These are phyloP conservation scores for Brassica cretica DNA, from an alignment of 345 rosid species.

Conservation along the genomic window DNA sequence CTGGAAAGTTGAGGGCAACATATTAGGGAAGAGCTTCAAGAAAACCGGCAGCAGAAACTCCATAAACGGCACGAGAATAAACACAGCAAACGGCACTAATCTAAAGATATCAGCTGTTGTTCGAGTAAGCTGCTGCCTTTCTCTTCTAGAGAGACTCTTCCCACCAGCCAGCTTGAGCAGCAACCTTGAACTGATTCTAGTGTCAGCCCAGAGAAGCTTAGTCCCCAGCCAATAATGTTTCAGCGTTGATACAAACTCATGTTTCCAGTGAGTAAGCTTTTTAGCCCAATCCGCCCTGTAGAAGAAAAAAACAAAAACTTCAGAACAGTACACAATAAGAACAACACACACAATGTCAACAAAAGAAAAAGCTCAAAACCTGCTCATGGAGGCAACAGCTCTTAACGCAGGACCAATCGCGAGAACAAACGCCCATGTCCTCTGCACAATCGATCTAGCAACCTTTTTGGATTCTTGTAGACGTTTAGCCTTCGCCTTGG, in stretches of 20 bases:
- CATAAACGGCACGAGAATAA: conserved; percentile 75
- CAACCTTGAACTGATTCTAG: conserved; percentile 67
- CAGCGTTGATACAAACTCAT: conserved; percentile 60
- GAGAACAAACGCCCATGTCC: conserved; percentile 48
- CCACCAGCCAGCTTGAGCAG: conserved; percentile 66
- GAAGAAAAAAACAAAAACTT: conserved; percentile 13
- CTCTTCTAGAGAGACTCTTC: conserved; percentile 79
- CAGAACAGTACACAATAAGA: background rate
- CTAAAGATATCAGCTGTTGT: conserved; percentile 93
- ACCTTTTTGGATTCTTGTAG: conserved; percentile 52
- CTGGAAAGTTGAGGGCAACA: conserved; percentile 80
- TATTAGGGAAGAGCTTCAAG: conserved; percentile 70
- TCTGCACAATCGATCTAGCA: conserved; percentile 48
- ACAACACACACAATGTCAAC: conserved; percentile 4
- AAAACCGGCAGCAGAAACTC: conserved; percentile 73
- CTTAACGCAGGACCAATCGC: conserved; percentile 69
- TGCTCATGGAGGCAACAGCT: conserved; percentile 80
- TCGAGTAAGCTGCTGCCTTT: conserved; percentile 84
- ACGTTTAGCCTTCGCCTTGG: conserved; percentile 62
- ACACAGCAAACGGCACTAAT: conserved; percentile 81
- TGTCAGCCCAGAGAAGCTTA: conserved; percentile 66
- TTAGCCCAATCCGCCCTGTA: conserved; percentile 72
- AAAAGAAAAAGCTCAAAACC: conserved; percentile 47
- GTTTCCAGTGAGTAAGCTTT: conserved; percentile 64
- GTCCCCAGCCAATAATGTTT: conserved; percentile 75